Conservation (phyloP, 371 early-diverging fungal genomes). For the Blakeslea trispora region DNA sequence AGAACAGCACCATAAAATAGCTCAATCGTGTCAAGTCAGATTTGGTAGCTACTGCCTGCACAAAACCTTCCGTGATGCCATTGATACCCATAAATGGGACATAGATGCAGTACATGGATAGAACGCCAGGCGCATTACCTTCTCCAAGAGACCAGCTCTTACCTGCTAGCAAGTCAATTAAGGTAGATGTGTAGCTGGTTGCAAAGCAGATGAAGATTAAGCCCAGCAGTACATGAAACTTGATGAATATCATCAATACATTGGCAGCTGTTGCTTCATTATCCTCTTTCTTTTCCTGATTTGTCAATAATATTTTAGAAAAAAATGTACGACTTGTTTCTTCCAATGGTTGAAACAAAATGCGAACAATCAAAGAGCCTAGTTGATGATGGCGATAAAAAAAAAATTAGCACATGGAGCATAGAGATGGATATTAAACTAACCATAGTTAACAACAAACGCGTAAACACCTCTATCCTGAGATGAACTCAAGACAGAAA, state of each 20-base stretch:
- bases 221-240: slow-evolving; percentile 79
- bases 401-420: no score
- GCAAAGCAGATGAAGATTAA: slow-evolving; percentile 83
- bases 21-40: slow-evolving; percentile 64
- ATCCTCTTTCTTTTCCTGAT: slow-evolving; percentile 5
- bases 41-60: slow-evolving; percentile 81
- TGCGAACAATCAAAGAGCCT: slow-evolving; percentile 89
- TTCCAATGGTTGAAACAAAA: slow-evolving; percentile 93
- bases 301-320: slow-evolving; percentile 52
- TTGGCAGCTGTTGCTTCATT: slow-evolving; percentile 41
- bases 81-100: slow-evolving; percentile 95
- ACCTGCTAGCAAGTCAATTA: slow-evolving; percentile 76
- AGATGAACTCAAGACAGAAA: slow-evolving; percentile 61
- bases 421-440: no score
- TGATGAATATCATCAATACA: slow-evolving; percentile 66
- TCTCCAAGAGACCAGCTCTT: slow-evolving; percentile 58
- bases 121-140: slow-evolving; percentile 50
- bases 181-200: slow-evolving; percentile 75
- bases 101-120: slow-evolving; percentile 83
- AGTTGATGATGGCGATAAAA: no score
- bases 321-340: slow-evolving; percentile 88
- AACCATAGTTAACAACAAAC: slow-evolving; percentile 85
- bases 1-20: slow-evolving; percentile 76
- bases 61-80: slow-evolving; percentile 93
- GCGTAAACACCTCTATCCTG: slow-evolving; percentile 83